Percentiles rank a stretch among this genome's conserved stretches.
Conservation (phyloP, 208 protist genomes). For the Trypanosoma caninum region DNA sequence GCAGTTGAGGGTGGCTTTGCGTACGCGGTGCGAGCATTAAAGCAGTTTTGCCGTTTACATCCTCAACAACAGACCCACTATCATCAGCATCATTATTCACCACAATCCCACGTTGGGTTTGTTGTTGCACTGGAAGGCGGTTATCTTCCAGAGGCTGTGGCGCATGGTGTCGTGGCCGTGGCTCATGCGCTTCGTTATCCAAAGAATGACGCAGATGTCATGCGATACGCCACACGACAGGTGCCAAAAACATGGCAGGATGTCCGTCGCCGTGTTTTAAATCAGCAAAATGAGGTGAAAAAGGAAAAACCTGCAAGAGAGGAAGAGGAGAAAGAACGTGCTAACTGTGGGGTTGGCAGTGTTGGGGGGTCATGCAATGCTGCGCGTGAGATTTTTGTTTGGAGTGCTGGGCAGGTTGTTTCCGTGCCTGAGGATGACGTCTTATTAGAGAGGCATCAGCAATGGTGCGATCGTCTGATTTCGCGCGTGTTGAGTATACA, state of each 20-base stretch:
- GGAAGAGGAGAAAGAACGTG: constrained; percentile 19
- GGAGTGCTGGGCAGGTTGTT: neutral
- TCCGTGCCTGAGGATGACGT: constrained; percentile 27
- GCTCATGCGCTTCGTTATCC: constrained; percentile 61
- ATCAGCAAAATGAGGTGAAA: constrained; percentile 9
- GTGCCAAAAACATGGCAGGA: constrained; percentile 60
- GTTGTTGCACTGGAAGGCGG: constrained; percentile 75
- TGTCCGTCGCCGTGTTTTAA: constrained; percentile 38
- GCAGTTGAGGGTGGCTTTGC: constrained; percentile 79
- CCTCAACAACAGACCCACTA: neutral
- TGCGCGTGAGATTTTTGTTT: neutral
- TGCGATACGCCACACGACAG: constrained; percentile 8
- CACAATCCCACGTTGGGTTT: constrained; percentile 25
- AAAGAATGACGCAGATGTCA: constrained; percentile 32
- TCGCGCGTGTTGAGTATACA: constrained; percentile 25
- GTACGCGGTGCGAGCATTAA: constrained; percentile 35
- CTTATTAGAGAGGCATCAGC: constrained; percentile 35
- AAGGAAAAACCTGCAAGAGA: neutral
- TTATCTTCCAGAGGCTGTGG: constrained; percentile 69
- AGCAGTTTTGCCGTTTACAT: constrained; percentile 41
- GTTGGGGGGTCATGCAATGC: constrained; percentile 8
- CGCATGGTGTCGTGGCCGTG: constrained; percentile 54
- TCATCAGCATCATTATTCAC: neutral
- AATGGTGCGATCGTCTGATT: constrained; percentile 47
- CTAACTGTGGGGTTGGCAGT: too few species aligned